Evolutionary conservation across 352 stramenopile species (phyloP).

Genomic region (Phytophthora syringae): DNA sequence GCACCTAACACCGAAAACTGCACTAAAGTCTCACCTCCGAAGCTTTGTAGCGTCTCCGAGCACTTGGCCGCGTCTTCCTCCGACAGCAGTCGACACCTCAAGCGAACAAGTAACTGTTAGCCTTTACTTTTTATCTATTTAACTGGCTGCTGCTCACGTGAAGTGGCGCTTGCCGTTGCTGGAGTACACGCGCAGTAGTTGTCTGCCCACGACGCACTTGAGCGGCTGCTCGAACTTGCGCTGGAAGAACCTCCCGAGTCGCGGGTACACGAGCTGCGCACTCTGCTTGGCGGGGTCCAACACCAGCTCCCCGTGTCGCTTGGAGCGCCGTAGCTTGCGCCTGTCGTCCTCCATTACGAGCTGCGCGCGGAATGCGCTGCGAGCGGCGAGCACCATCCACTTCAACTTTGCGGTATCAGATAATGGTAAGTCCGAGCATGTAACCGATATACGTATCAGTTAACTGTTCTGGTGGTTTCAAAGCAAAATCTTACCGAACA

Average conservation of each 20-base stretch:
- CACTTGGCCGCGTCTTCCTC: constrained; percentile 39
- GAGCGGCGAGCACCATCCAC: constrained; percentile 19
- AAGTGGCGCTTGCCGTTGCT: constrained; percentile 49
- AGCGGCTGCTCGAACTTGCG: constrained; percentile 60
- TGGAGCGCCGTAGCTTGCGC: constrained; percentile 37
- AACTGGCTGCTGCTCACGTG: constrained; percentile 35
- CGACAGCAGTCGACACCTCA: constrained; percentile 35
- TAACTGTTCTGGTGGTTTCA: neutral
- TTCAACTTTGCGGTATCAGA: constrained; percentile 32
- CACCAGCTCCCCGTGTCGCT: constrained; percentile 47
- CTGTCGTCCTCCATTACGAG: constrained; percentile 37
- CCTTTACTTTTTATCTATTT: too few species aligned
- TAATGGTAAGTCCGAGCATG: too few species aligned
- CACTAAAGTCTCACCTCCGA: constrained; percentile 34
- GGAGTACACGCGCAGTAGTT: constrained; percentile 54
- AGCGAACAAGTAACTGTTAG: too few species aligned
- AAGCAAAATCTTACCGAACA: neutral
- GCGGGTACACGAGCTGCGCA: constrained; percentile 53
- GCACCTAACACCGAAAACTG: neutral
- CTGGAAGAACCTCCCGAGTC: constrained; percentile 42
- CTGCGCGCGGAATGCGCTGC: constrained; percentile 32
- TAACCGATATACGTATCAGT: too few species aligned
- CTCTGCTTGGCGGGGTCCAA: constrained; percentile 42
- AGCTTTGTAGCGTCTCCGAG: constrained; percentile 29
- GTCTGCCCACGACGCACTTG: constrained; percentile 50